Percentiles rank a stretch among this genome's conserved stretches.
phyloP scores from a whole-genome alignment of 495 filamentous ascomycete species.

The Neurospora hispaniola region DNA sequence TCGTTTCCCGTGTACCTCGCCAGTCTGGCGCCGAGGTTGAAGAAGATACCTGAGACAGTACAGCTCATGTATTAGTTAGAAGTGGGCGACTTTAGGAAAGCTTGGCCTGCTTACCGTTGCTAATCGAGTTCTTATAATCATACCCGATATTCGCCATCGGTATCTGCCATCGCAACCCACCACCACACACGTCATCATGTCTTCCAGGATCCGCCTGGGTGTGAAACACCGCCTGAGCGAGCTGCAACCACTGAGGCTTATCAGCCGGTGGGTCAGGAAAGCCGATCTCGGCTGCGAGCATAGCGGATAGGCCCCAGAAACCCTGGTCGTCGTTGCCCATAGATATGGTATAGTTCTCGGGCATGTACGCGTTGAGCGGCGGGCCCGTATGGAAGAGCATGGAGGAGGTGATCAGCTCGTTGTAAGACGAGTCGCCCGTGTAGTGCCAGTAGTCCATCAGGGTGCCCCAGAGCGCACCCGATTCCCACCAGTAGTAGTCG shows the following conservation, averaged over 20 bases:
- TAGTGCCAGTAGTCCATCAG: conserved; percentile 60
- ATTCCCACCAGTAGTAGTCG: conserved; percentile 45
- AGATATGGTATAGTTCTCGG: conserved; percentile 54
- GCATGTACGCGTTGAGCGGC: conserved; percentile 49
- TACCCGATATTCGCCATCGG: conserved; percentile 61
- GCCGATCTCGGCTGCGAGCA: conserved; percentile 56
- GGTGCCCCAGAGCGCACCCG: conserved; percentile 29
- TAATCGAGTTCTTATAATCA: conserved; percentile 51
- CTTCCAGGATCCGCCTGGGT: conserved; percentile 49
- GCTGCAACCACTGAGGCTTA: conserved; percentile 54
- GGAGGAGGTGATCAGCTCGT: conserved; percentile 41
- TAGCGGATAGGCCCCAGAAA: conserved; percentile 64
- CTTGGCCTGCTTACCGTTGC: conserved; percentile 38
- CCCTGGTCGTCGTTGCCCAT: conserved; percentile 71
- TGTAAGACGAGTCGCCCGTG: conserved; percentile 55
- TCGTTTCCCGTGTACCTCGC: conserved; percentile 62
- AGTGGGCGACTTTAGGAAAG: background rate
- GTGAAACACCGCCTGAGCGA: conserved; percentile 65
- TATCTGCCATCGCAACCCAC: conserved; percentile 70
- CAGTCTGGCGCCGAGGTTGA: conserved; percentile 66
- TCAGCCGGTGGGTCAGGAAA: conserved; percentile 47
- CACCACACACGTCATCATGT: conserved; percentile 45
- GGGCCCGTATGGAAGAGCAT: conserved; percentile 51
- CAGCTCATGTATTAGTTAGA: background rate
- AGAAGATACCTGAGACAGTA: conserved; percentile 43